Percentiles rank a stretch among this genome's conserved stretches.
These are phyloP conservation scores for Boletus vinaceobasis DNA, from an alignment of 768 basidiomycete species.

Conservation along the genomic window DNA sequence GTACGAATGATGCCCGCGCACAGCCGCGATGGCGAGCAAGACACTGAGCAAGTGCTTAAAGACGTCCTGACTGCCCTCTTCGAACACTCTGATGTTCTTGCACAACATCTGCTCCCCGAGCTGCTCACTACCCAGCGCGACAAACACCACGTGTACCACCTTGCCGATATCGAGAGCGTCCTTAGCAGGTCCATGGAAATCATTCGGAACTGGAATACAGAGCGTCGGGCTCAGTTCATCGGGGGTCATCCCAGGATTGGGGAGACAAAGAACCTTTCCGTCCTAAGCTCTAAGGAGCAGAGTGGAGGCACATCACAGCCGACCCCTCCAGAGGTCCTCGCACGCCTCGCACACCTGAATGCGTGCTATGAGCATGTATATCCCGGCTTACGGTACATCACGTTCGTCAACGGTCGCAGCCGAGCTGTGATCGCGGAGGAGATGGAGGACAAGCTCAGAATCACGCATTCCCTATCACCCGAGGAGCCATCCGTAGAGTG, in stretches of 20 bases:
- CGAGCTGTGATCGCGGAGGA: conserved; percentile 70
- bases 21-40: neutral
- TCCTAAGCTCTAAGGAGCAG: conserved; percentile 79
- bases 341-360: conserved; percentile 72
- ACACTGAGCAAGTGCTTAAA: conserved; percentile 24
- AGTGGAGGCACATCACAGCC: conserved; percentile 42
- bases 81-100: conserved; percentile 64
- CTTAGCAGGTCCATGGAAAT: conserved; percentile 50
- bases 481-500: conserved; percentile 32
- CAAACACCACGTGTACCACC: conserved; percentile 19
- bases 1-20: conserved; percentile 1
- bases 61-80: conserved; percentile 47
- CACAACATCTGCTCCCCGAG: conserved; percentile 50
- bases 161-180: conserved; percentile 47
- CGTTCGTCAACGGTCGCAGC: conserved; percentile 85
- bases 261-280: conserved; percentile 70
- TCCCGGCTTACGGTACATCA: conserved; percentile 81
- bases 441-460: conserved; percentile 66
- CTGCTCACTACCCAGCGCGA: conserved; percentile 34
- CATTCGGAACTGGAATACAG: conserved; percentile 51
- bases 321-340: conserved; percentile 73
- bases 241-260: conserved; percentile 89
- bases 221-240: conserved; percentile 61
- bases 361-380: conserved; percentile 70
- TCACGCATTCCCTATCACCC: conserved; percentile 48